phyloP scores from a whole-genome alignment of 345 rosid genomes.

The Eucalyptus decipiens region DNA sequence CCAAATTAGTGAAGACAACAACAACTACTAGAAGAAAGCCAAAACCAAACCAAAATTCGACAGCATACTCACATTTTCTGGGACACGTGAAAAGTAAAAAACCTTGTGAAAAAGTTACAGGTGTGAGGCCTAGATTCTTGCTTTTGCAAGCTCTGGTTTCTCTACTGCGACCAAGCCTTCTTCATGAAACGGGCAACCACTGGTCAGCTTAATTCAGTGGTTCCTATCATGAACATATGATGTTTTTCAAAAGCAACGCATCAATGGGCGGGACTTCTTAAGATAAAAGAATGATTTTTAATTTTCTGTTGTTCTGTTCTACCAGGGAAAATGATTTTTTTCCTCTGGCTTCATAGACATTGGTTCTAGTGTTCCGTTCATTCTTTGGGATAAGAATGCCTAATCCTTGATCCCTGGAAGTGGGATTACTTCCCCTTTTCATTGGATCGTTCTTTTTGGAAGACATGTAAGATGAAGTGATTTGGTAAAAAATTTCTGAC shows the following conservation, averaged over 20 bases:
- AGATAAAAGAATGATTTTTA: not conserved
- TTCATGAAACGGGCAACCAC: constrained; percentile 19
- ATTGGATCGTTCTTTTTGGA: not conserved
- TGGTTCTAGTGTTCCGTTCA: not conserved
- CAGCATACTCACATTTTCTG: not conserved
- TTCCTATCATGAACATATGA: not conserved
- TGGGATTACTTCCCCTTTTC: not conserved
- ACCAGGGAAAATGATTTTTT: not conserved
- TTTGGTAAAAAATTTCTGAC: not conserved
- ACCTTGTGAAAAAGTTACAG: constrained; percentile 25
- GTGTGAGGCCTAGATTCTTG: constrained; percentile 37
- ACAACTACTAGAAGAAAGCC: not conserved
- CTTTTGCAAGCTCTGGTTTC: constrained; percentile 10
- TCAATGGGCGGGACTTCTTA: not conserved
- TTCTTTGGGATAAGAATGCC: not conserved
- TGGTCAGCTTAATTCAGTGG: constrained; percentile 15
- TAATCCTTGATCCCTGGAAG: not conserved
- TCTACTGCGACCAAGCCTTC: constrained; percentile 48
- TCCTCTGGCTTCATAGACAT: not conserved
- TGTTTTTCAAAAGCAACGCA: not conserved
- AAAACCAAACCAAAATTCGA: not conserved
- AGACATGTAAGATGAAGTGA: not conserved
- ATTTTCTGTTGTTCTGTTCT: not conserved
- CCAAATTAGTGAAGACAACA: not conserved
- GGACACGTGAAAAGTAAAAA: too few relatives aligned